Evolutionary conservation across 2,329 filamentous ascomycete genomes (phyloP).

Genomic region (Ascochyta lentis): DNA sequence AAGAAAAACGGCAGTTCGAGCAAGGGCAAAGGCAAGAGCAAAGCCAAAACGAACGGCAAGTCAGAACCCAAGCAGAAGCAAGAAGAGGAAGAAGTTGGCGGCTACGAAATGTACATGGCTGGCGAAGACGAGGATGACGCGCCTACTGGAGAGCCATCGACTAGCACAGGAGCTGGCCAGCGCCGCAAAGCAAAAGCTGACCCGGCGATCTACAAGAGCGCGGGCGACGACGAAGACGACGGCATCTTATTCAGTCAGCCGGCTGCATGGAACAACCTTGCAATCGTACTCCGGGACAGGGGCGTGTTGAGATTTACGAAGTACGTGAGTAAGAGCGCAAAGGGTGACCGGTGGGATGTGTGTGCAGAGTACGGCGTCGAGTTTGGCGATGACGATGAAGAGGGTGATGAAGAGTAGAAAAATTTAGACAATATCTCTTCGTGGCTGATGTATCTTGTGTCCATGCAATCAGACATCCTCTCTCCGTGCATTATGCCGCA

Average conservation of each 20-base stretch:
- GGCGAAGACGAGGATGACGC: constrained; percentile 72
- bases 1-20: constrained; percentile 49
- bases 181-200: constrained; percentile 60
- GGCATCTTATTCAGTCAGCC: constrained; percentile 73
- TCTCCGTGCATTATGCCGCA: no score
- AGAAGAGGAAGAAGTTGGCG: constrained; percentile 69
- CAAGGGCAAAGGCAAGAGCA: constrained; percentile 16
- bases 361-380: constrained; percentile 78
- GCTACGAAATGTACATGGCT: constrained; percentile 93
- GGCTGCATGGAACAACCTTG: constrained; percentile 87
- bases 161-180: constrained; percentile 56
- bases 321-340: constrained; percentile 83
- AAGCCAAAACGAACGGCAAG: constrained; percentile 23
- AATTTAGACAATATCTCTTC: background rate
- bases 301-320: constrained; percentile 93
- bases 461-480: no score
- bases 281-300: constrained; percentile 85
- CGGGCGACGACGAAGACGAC: constrained; percentile 72
- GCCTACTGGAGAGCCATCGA: constrained; percentile 41
- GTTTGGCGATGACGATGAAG: constrained; percentile 58
- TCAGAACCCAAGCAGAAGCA: constrained; percentile 24
- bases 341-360: constrained; percentile 92
- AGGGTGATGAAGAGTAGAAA: constrained; percentile 22
- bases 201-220: constrained; percentile 79
- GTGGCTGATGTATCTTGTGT: no score